Evolutionary conservation across 768 basidiomycete species (phyloP).

Genomic region (Xerocomellus intermedius): DNA sequence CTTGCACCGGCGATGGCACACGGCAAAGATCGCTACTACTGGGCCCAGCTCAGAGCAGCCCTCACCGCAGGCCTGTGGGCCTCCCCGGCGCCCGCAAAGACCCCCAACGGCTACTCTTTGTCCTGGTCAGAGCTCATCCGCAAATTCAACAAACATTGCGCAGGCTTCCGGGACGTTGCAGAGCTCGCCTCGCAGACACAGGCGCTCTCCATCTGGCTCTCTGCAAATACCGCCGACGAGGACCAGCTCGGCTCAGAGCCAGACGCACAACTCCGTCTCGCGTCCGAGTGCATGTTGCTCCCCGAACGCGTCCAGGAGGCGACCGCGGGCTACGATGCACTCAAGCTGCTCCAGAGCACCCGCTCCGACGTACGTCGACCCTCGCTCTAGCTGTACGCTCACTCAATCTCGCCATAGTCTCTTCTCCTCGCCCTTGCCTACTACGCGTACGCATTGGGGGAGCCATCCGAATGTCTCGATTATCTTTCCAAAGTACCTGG

Average conservation of each 20-base stretch:
- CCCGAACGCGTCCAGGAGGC: conserved; percentile 61
- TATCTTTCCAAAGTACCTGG: conserved; percentile 56
- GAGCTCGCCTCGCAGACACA: conserved; percentile 70
- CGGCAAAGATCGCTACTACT: conserved; percentile 74
- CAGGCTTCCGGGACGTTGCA: conserved; percentile 55
- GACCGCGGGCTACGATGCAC: conserved; percentile 46
- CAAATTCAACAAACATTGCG: conserved; percentile 85
- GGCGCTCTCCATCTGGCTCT: conserved; percentile 55
- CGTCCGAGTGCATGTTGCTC: conserved; percentile 55
- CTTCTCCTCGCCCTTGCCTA: conserved; percentile 70
- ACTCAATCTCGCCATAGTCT: conserved; percentile 44
- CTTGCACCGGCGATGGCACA: conserved; percentile 36
- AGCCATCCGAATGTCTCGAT: conserved; percentile 59
- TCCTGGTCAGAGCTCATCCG: conserved; percentile 79
- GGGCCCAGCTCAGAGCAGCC: conserved; percentile 67
- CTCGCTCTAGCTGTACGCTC: neutral
- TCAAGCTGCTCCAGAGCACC: conserved; percentile 49
- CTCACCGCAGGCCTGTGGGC: conserved; percentile 78
- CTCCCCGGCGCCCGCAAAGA: conserved; percentile 56
- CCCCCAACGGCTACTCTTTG: conserved; percentile 49
- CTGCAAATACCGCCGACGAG: conserved; percentile 48
- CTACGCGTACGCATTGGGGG: conserved; percentile 74
- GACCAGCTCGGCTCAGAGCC: conserved; percentile 54
- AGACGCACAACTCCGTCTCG: conserved; percentile 35
- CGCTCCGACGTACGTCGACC: conserved; percentile 57